Base-by-base conservation (phyloP, 177 flowering plant genomes). In the Vitis hybrid region DNA sequence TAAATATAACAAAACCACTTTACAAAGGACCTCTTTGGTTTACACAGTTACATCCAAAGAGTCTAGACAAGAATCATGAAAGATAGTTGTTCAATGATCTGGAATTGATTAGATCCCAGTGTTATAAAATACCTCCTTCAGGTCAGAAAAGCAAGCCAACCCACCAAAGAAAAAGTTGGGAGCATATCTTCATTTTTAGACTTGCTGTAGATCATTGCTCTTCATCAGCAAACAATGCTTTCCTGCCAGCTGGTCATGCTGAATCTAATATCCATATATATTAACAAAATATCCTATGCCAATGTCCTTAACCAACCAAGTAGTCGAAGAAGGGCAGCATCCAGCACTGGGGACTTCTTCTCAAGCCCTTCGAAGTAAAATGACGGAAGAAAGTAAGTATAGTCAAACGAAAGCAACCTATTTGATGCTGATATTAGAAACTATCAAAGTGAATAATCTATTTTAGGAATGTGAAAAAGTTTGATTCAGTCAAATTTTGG, bases 221-320 rank as follows among this genome's bases (percentile, higher is more conserved):
- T 15, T 49, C 32, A 66, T 14, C 59, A 54, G 54, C 56, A 54
- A 52, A 5, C 48, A 40, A 54, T 5, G 17, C 13, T 67, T 27
- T 55, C 3, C 46, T 8, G 27, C 51, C 17, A 35, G 55, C 13
- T 35, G 12, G 54, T 35, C 10, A 17, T 62, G 51, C 30, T 17
- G 30, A 27, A 27, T 27, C 30, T 27, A 27, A 27, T 27, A 17
- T 9, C 46, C 8, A 40, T 40, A 6, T 40, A 40, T 40, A 40
- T 40, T 17, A 57, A 14, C 12, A 17, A 6, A 40, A 40, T 40
- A 1, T 40, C 46, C 8, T 80, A 93, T 62, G 98, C 98, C 69
- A 92, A 62, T 67, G 91, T 84, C 82, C 98, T 86, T 6, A 94
- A 85, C 98, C 98, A 91, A 52, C 92, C 82, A 62, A 94, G 97